Conservation (phyloP, 768 basidiomycete genomes). For the Cytidiella melzeri region DNA sequence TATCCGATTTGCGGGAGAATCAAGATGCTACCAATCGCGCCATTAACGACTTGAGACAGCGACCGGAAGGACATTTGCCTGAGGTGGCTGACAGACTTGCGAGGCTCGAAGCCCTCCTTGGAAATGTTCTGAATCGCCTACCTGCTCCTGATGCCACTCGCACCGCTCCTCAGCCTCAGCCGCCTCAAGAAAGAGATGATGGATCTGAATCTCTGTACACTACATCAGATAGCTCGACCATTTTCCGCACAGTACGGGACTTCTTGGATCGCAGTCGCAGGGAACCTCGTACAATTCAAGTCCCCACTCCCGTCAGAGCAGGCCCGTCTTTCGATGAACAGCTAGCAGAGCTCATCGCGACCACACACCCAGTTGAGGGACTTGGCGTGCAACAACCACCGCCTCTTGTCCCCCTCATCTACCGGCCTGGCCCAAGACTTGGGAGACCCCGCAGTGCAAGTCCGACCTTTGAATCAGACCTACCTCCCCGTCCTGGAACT, state of each 20-base stretch:
- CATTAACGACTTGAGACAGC: constrained; percentile 54
- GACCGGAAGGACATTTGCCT: constrained; percentile 29
- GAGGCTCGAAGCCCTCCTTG: constrained; percentile 44
- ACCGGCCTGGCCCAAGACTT: constrained; percentile 39
- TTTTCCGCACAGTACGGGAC: constrained; percentile 17
- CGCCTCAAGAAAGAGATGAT: constrained; percentile 16
- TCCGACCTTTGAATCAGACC: constrained; percentile 27
- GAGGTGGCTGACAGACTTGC: constrained; percentile 24
- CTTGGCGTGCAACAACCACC: constrained; percentile 44
- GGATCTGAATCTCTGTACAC: constrained; percentile 27
- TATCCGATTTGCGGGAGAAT: constrained; percentile 52
- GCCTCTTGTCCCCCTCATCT: constrained; percentile 45
- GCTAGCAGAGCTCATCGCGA: constrained; percentile 53
- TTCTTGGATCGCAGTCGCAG: constrained; percentile 21
- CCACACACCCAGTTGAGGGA: constrained; percentile 34
- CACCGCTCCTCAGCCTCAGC: constrained; percentile 7
- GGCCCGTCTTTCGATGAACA: constrained; percentile 54
- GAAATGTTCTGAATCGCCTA: constrained; percentile 30
- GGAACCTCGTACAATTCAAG: constrained; percentile 34
- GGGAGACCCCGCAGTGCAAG: constrained; percentile 37
- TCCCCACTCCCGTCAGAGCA: constrained; percentile 34
- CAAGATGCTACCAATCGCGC: constrained; percentile 56
- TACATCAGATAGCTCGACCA: constrained; percentile 22
- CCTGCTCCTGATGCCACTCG: background rate
- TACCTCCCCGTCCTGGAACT: constrained; percentile 25